phyloP scores from a whole-genome alignment of 148 eudicot genomes.

The Dianthus caryophyllus region DNA sequence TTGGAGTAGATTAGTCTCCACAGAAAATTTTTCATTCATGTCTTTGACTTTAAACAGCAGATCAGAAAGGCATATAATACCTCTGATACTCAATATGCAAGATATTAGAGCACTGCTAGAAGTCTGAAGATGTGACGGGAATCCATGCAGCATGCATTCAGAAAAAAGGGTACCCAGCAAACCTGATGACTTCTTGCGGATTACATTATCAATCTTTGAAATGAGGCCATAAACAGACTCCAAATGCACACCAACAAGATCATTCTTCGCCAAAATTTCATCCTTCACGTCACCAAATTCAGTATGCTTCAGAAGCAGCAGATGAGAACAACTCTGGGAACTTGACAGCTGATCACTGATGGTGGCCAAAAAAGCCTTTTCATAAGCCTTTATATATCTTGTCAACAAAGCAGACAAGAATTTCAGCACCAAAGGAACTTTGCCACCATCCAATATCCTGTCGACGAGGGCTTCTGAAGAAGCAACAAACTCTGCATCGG shows the following conservation, averaged over 20 bases:
- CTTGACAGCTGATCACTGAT: constrained; percentile 33
- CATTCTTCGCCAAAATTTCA: constrained; percentile 46
- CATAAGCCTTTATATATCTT: constrained; percentile 48
- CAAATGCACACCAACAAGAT: constrained; percentile 32
- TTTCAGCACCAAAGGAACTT: constrained; percentile 42
- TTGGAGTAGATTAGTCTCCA: constrained; percentile 45
- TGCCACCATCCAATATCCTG: constrained; percentile 38
- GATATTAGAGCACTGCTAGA: constrained; percentile 63
- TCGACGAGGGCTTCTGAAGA: constrained; percentile 47
- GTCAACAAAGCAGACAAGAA: constrained; percentile 52
- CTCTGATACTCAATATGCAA: constrained; percentile 60
- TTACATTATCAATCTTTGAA: constrained; percentile 39
- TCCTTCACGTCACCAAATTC: constrained; percentile 60
- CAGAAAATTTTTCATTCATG: constrained; percentile 27
- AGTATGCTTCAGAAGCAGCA: constrained; percentile 63
- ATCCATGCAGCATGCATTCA: constrained; percentile 82
- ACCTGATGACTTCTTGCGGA: constrained; percentile 55
- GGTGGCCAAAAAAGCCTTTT: constrained; percentile 54
- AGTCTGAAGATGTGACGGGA: constrained; percentile 58
- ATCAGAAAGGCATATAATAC: constrained; percentile 48
- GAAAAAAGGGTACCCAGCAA: constrained; percentile 43
- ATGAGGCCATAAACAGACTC: constrained; percentile 57
- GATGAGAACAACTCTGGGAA: constrained; percentile 35
- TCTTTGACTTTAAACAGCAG: constrained; percentile 48
- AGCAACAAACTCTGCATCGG: constrained; percentile 49